These are phyloP conservation scores for Nakazawaea peltata DNA, from an alignment of 805 yeast genomes.

Conservation along the genomic window DNA sequence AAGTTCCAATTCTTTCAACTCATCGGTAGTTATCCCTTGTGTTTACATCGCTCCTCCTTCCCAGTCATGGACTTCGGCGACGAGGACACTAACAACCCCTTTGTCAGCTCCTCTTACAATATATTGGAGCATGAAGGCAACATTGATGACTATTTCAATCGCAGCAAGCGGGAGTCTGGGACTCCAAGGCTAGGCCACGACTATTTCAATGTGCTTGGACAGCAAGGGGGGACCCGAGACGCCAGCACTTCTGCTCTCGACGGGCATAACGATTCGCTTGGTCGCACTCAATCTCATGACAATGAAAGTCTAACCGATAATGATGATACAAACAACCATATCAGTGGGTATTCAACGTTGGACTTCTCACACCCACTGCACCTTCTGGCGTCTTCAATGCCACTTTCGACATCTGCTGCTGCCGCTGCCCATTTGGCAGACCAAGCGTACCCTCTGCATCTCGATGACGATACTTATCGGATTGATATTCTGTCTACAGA, in stretches of 20 bases:
- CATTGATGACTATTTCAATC: slow-evolving; percentile 9
- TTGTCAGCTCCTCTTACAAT: slow-evolving; percentile 25
- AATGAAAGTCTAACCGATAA: neutral
- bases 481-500: slow-evolving; percentile 6
- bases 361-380: neutral
- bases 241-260: neutral
- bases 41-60: too few species aligned
- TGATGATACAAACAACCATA: neutral
- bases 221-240: neutral
- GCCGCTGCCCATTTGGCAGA: too few species aligned
- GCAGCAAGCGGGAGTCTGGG: too few species aligned
- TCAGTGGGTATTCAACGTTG: neutral
- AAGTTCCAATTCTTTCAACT: too few species aligned
- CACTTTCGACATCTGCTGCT: too few species aligned
- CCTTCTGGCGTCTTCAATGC: too few species aligned
- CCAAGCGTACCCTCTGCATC: neutral
- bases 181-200: neutral
- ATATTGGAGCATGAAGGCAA: slow-evolving; percentile 14
- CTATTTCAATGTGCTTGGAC: too few species aligned
- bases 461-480: neutral
- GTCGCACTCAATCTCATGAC: too few species aligned
- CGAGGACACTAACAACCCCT: slow-evolving; percentile 29
- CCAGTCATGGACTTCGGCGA: slow-evolving; percentile 22
- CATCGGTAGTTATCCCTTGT: too few species aligned
- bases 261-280: neutral